A percentile compares a stretch with the other conserved stretches of the same genome.
phyloP scores from a whole-genome alignment of 2,329 filamentous ascomycete species.

The Colletotrichum godetiae region DNA sequence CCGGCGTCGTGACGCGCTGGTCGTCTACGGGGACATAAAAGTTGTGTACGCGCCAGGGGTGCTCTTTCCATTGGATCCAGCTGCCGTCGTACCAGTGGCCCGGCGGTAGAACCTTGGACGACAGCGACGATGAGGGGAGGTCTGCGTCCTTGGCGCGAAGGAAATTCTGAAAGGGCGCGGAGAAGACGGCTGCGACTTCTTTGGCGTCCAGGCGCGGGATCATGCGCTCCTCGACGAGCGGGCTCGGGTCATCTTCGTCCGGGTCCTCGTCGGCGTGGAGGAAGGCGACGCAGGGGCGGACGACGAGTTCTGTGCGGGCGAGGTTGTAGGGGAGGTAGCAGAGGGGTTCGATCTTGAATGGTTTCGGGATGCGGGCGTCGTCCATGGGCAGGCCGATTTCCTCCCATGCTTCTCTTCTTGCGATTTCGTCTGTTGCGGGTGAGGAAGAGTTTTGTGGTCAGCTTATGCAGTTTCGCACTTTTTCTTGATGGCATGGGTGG shows the following conservation, averaged over 20 bases:
- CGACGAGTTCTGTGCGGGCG: conserved; percentile 78
- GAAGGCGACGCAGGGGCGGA: conserved; percentile 82
- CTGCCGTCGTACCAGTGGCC: conserved; percentile 86
- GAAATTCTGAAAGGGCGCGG: conserved; percentile 88
- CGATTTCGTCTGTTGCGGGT: conserved; percentile 73
- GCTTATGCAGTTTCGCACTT: too few species aligned
- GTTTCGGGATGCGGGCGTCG: conserved; percentile 75
- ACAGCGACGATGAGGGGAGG: conserved; percentile 45
- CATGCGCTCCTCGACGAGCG: conserved; percentile 73
- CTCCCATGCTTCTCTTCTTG: conserved; percentile 89
- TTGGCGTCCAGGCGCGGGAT: conserved; percentile 87
- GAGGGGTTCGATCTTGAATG: conserved; percentile 88
- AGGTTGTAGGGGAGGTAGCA: conserved; percentile 84
- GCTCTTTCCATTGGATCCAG: conserved; percentile 84
- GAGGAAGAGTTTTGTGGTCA: neutral
- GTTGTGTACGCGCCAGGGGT: conserved; percentile 87
- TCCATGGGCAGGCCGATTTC: conserved; percentile 89
- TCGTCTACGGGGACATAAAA: conserved; percentile 87
- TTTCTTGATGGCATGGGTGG: too few species aligned
- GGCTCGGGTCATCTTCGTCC: conserved; percentile 39
- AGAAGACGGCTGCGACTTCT: conserved; percentile 95
- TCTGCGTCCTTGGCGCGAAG: conserved; percentile 70
- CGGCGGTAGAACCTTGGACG: conserved; percentile 52
- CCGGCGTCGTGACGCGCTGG: conserved; percentile 74
- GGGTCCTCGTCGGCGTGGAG: conserved; percentile 71